phyloP scores from a whole-genome alignment of 192 early-diverging fungal genomes.

The Rhizophlyctis rosea region DNA sequence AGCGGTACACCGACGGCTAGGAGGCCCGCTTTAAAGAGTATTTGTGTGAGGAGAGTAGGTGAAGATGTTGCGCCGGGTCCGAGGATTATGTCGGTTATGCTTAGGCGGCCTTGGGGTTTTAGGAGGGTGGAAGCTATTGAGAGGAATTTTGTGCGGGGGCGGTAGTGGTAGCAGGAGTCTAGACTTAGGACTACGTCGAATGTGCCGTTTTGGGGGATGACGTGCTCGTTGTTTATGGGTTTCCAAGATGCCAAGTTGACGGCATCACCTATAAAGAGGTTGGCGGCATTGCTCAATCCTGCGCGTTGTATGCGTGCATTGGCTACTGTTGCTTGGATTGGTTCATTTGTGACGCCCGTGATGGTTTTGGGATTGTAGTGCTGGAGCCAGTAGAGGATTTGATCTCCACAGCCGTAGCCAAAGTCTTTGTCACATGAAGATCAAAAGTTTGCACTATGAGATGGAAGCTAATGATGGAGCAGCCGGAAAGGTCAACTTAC shows the following conservation, averaged over 20 bases:
- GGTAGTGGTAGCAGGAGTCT: conserved; percentile 41
- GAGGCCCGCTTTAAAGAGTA: conserved; percentile 20
- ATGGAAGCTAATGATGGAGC: neutral
- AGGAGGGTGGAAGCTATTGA: neutral
- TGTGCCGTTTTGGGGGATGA: neutral
- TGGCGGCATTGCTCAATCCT: neutral
- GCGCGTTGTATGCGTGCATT: conserved; percentile 1
- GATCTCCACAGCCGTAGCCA: conserved; percentile 44
- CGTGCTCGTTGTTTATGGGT: neutral
- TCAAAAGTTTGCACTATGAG: neutral
- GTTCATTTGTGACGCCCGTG: conserved; percentile 31
- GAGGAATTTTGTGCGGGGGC: conserved; percentile 24
- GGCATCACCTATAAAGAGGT: conserved; percentile 30
- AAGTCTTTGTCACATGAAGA: conserved; percentile 22
- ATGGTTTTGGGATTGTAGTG: conserved; percentile 13
- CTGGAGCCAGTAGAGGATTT: conserved; percentile 17
- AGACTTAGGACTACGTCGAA: conserved; percentile 30
- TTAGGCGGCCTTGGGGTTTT: conserved; percentile 12
- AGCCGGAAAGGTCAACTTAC: neutral
- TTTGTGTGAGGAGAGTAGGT: neutral
- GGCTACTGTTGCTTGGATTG: conserved; percentile 28
- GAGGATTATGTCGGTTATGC: conserved; percentile 30
- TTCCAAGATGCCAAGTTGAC: conserved; percentile 19
- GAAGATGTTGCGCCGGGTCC: conserved; percentile 1
- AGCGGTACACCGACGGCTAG: conserved; percentile 21